Evolutionary conservation across 192 early-diverging fungal genomes (phyloP).

Genomic region (Backusella tuberculispora): DNA sequence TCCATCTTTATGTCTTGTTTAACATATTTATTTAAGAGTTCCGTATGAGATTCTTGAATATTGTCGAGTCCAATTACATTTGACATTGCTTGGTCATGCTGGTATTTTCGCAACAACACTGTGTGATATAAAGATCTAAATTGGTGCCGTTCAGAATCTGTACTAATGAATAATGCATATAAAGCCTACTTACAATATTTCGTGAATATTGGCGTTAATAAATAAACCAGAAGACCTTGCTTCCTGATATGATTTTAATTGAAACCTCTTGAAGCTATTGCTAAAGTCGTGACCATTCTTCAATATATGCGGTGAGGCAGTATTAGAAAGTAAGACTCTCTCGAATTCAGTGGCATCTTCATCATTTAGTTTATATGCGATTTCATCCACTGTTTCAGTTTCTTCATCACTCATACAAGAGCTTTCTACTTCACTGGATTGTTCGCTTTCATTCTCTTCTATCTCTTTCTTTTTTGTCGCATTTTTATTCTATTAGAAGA

Average conservation of each 20-base stretch:
- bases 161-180: conserved; percentile 23
- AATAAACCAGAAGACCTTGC: conserved; percentile 27
- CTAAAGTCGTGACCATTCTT: conserved; percentile 20
- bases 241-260: conserved; percentile 22
- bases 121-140: conserved; percentile 29
- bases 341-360: conserved; percentile 11
- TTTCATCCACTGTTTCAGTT: conserved; percentile 21
- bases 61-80: conserved; percentile 25
- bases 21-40: conserved; percentile 25
- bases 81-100: conserved; percentile 17
- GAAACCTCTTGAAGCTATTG: conserved; percentile 18
- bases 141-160: conserved; percentile 21
- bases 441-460: conserved; percentile 12
- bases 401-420: conserved; percentile 23
- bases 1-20: conserved; percentile 20
- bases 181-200: conserved; percentile 24
- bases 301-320: conserved; percentile 9
- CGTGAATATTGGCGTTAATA: conserved; percentile 25
- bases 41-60: conserved; percentile 7
- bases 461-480: no score
- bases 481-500: conserved; percentile 22
- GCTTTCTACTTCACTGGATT: conserved; percentile 20
- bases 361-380: conserved; percentile 14
- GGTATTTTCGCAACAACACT: conserved; percentile 25
- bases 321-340: conserved; percentile 13